Evolutionary conservation across 495 filamentous ascomycete species (phyloP).

Genomic region (Acidomyces sp.): DNA sequence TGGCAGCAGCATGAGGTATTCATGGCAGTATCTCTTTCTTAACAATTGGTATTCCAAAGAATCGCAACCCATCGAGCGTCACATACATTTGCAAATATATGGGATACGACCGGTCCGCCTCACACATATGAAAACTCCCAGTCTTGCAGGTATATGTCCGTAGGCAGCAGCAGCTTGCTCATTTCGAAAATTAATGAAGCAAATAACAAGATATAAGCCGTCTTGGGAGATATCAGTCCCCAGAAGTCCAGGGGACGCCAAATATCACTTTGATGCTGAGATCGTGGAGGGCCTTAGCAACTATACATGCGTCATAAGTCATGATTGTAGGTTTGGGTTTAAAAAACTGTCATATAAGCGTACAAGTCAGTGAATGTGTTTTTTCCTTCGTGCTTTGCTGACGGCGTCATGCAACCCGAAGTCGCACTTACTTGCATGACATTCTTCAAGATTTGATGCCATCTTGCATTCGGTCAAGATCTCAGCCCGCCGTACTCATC

Average conservation of each 20-base stretch:
- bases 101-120: constrained; percentile 53
- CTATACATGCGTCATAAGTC: constrained; percentile 39
- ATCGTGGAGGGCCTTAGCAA: constrained; percentile 43
- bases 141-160: constrained; percentile 50
- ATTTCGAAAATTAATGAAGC: constrained; percentile 53
- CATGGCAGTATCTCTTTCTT: too few species aligned
- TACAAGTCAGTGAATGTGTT: too few species aligned
- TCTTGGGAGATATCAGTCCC: constrained; percentile 53
- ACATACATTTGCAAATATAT: constrained; percentile 47
- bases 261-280: constrained; percentile 48
- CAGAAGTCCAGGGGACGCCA: constrained; percentile 52
- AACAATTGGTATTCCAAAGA: too few species aligned
- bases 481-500: too few species aligned
- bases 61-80: too few species aligned
- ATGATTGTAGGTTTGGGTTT: constrained; percentile 11
- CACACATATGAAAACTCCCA: constrained; percentile 51
- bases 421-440: too few species aligned
- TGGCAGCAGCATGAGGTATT: constrained; percentile 27
- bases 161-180: constrained; percentile 54
- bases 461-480: too few species aligned
- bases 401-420: too few species aligned
- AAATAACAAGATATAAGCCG: constrained; percentile 47
- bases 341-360: too few species aligned
- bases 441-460: too few species aligned
- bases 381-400: too few species aligned